Base-by-base conservation (phyloP, 768 basidiomycete genomes). In the Gymnopilus junonius region DNA sequence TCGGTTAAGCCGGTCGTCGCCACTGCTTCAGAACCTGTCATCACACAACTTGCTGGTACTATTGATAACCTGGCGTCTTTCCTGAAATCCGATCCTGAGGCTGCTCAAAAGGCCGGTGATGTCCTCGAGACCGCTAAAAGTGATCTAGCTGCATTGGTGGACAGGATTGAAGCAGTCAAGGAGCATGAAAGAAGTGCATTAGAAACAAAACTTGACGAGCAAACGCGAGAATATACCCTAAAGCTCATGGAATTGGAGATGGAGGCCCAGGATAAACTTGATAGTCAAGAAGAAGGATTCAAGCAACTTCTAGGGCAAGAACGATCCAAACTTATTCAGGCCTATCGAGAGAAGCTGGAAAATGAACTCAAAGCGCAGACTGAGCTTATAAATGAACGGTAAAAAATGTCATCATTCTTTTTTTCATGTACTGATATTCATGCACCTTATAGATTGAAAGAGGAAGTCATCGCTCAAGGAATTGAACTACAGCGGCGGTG, bases 401-500 rank as follows among this genome's bases (percentile, higher is more conserved):
- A 70, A 63, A 85, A 58, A 34, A 8, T 34, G 34, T 40, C 8
- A 27, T 37, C 64, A 29, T n/a, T 20, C 45, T 21, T 17, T 27
- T 58, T 25, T 17, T 63, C 40, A 35, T 50, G 17, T 21, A 46
- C 57, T 25, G 12, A 62, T 12, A 51, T 55, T 59, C 53, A 57
- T 43, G 5, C n/a, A 29, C 23, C 61, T 25, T 63, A 11, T 61
- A 97, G 95, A 42, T 83, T 99, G 62, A 93, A 91, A 74, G 94
- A 97, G 74, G 95, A 97, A 74, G 94, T 99, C 57, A 85, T 99
- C 55, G 91, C 95, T 3, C 96, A 99, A 75, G 97, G 96, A 17
- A 95, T 99, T 70, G 97, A 99, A 77, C 87, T 99, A 23, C 97
- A 99, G 74, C 89, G 95, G 54, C 86, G 94, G 58, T 99, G 97